Evolutionary conservation across 2,329 filamentous ascomycete genomes (phyloP).

Genomic region (Elsinoe arachidis): DNA sequence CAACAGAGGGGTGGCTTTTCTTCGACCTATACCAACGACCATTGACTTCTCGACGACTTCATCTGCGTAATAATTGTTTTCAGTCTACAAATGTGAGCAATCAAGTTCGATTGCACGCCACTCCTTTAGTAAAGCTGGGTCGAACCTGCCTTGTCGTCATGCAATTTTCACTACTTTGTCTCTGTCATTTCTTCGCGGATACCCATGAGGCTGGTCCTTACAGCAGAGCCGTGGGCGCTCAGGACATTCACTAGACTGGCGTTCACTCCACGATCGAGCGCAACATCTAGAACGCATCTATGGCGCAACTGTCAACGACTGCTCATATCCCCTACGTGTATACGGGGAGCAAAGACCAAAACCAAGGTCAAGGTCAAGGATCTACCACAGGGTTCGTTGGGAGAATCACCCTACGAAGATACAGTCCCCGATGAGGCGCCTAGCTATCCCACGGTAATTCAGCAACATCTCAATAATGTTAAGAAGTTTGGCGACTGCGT

Average conservation of each 20-base stretch:
- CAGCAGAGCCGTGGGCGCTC: not conserved
- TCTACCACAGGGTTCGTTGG: constrained; percentile 49
- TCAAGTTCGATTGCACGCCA: no score
- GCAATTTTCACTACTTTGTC: not conserved
- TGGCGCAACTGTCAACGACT: not conserved
- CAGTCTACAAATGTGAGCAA: no score
- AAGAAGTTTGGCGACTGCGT: constrained; percentile 84
- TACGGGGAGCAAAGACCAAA: constrained; percentile 34
- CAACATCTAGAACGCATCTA: no score
- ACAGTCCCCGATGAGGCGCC: constrained; percentile 34
- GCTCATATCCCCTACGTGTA: not conserved
- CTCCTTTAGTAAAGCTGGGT: not conserved
- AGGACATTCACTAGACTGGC: no score
- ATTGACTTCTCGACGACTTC: no score
- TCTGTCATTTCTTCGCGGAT: not conserved
- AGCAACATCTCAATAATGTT: constrained; percentile 85
- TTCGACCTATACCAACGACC: no score
- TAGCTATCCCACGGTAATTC: constrained; percentile 76
- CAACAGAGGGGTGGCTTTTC: no score
- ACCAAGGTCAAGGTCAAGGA: constrained; percentile 33
- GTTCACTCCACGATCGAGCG: no score
- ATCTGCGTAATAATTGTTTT: no score
- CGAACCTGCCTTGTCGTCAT: not conserved
- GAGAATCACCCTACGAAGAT: constrained; percentile 34
- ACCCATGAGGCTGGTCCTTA: not conserved